These are phyloP conservation scores for Hyphopichia pseudoburtonii DNA, from an alignment of 1,139 yeast species.

Conservation along the genomic window DNA sequence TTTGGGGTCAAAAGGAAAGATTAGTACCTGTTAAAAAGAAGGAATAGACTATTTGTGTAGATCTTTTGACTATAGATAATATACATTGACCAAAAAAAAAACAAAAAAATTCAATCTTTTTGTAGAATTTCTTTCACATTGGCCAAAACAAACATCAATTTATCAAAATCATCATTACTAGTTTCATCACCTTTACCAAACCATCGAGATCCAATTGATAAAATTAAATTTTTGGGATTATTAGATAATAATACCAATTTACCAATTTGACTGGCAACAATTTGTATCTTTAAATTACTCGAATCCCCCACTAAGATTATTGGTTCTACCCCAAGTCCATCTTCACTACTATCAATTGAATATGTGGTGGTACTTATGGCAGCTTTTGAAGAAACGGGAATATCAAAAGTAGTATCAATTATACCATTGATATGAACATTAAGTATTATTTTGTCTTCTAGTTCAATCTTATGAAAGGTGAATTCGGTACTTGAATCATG, in stretches of 20 bases:
- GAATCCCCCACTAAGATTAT: conserved; percentile 41
- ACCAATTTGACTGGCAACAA: conserved; percentile 46
- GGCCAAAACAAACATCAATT: conserved; percentile 39
- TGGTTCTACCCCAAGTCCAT: conserved; percentile 35
- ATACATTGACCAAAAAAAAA: background rate
- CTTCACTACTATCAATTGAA: conserved; percentile 19
- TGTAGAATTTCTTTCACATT: conserved; percentile 25
- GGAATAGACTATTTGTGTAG: conserved; percentile 18
- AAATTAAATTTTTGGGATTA: conserved; percentile 33
- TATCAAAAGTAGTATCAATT: conserved; percentile 42
- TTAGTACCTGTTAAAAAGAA: conserved; percentile 65
- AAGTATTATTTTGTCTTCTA: conserved; percentile 33
- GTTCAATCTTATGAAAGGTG: conserved; percentile 37
- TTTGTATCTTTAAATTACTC: conserved; percentile 38
- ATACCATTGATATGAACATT: conserved; percentile 39
- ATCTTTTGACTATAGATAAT: background rate
- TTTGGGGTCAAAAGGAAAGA: conserved; percentile 72
- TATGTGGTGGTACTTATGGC: conserved; percentile 20
- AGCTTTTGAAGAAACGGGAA: conserved; percentile 39
- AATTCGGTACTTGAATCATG: conserved; percentile 10
- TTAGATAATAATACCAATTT: conserved; percentile 28
- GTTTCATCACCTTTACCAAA: conserved; percentile 41
- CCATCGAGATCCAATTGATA: conserved; percentile 45
- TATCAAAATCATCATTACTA: conserved; percentile 37
- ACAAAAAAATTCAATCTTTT: background rate